phyloP scores from a whole-genome alignment of 2,329 filamentous ascomycete species.

The Colletotrichum spaethianum region DNA sequence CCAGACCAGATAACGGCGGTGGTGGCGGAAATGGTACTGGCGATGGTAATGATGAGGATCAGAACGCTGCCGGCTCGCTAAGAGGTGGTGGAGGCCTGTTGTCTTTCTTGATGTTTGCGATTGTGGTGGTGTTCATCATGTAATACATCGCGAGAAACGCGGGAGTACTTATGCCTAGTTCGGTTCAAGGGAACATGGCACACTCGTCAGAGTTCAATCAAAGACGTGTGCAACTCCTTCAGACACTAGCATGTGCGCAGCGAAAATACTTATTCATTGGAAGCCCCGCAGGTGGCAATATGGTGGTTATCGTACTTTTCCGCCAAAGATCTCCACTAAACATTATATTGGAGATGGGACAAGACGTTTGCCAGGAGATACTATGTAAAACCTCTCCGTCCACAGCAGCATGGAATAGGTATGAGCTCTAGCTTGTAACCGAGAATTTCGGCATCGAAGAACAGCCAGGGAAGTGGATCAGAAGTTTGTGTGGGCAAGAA shows the following conservation, averaged over 20 bases:
- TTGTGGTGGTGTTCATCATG: neutral
- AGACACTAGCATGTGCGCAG: too few relatives aligned
- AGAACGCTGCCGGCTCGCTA: constrained; percentile 25
- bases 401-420: neutral
- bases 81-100: neutral
- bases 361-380: too few relatives aligned
- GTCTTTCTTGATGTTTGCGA: neutral
- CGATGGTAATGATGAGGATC: neutral
- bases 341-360: too few relatives aligned
- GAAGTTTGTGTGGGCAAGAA: neutral
- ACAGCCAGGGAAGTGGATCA: neutral
- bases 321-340: too few relatives aligned
- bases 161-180: accelerated
- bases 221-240: too few relatives aligned
- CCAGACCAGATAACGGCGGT: neutral
- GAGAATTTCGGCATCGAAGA: neutral
- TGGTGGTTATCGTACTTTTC: too few relatives aligned
- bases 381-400: too few relatives aligned
- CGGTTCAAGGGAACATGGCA: neutral
- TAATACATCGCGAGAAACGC: neutral
- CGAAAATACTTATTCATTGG: too few relatives aligned
- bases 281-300: too few relatives aligned
- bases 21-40: neutral
- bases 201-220: neutral
- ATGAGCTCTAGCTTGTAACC: neutral